These are phyloP conservation scores for Apophysomyces sp. DNA, from an alignment of 371 early-diverging fungal genomes.

Conservation along the genomic window DNA sequence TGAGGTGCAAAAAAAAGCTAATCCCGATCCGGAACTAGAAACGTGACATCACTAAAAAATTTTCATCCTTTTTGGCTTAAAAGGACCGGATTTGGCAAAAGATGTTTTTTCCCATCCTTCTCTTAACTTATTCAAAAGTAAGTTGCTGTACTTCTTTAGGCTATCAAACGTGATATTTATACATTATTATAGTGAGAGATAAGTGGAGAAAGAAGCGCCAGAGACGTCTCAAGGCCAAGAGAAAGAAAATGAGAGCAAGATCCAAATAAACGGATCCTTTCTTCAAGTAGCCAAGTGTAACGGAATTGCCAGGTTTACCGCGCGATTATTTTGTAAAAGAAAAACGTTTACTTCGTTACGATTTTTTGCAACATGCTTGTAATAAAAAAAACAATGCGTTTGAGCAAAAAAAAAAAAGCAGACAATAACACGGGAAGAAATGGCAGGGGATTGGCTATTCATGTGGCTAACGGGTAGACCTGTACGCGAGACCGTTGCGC, in stretches of 20 bases:
- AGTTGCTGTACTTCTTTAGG: background rate
- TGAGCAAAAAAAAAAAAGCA: background rate
- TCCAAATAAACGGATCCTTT: slow-evolving; percentile 18
- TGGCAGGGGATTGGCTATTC: too few species aligned
- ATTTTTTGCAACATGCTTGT: background rate
- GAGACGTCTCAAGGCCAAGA: slow-evolving; percentile 39
- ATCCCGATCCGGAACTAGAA: too few species aligned
- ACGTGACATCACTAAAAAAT: background rate
- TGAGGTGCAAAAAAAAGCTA: too few species aligned
- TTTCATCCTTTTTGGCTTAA: background rate
- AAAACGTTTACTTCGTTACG: background rate
- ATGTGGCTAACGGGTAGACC: too few species aligned
- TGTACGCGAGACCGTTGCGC: too few species aligned
- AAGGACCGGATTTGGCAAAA: background rate
- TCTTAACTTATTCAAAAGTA: background rate
- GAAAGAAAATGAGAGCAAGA: slow-evolving; percentile 26
- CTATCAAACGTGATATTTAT: background rate
- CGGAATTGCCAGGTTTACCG: background rate
- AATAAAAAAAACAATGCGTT: background rate
- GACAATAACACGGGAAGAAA: too few species aligned
- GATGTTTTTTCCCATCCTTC: background rate
- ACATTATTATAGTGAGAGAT: slow-evolving; percentile 17
- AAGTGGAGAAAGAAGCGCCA: slow-evolving; percentile 43
- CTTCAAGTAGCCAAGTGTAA: background rate
- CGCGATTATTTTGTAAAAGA: background rate